Evolutionary conservation across 495 filamentous ascomycete species (phyloP), one percentile per base, ranked within the genome.

Genomic region (Tuber calosporum): DNA sequence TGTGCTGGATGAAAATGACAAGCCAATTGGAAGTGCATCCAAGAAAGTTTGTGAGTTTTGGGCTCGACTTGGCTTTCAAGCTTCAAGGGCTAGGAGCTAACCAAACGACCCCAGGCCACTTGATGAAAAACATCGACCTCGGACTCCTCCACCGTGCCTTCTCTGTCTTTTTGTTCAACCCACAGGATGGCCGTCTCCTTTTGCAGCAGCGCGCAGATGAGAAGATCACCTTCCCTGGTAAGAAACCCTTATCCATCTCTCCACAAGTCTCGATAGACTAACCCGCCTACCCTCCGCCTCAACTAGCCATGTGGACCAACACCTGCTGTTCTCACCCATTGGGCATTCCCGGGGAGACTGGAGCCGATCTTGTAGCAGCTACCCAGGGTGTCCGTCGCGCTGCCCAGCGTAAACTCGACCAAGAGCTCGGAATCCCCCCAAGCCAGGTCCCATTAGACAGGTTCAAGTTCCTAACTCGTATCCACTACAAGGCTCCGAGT

Each of bases 321-420:
- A 99, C 95, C 53, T 99, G 95, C 87, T 99, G 95, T 86, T 99
- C 95, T 41, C 95, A 99, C 83, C 95, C 95, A 13, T 86, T 99
- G 70, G 92, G 92, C 40, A 90, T 97, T 72, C 90, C 95, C 30
- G 91, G 89, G 34, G 95, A 99, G 87, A 96, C 93, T 3, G 95
- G 95, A 71, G 87, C 89, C 19, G 90, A 92, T 81, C 86, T 99
- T 34, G 89, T 89, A 36, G 90, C 90, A 73, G 90, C 93, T 0
- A 86, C 97, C 34, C 83, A 87, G 75, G 95, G 95, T 6, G 96
- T 96, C 74, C 93, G 93, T 84, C 88, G 91, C 43, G 95, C 95
- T 34, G 95, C 95, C 37, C 90, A 93, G 83, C 88, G 95, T 69
- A 99, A 99, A 82, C 86, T 99, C 71, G 87, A 93, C 72, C 95